Conservation (phyloP, 768 basidiomycete species). For the Lentinula edodes region DNA sequence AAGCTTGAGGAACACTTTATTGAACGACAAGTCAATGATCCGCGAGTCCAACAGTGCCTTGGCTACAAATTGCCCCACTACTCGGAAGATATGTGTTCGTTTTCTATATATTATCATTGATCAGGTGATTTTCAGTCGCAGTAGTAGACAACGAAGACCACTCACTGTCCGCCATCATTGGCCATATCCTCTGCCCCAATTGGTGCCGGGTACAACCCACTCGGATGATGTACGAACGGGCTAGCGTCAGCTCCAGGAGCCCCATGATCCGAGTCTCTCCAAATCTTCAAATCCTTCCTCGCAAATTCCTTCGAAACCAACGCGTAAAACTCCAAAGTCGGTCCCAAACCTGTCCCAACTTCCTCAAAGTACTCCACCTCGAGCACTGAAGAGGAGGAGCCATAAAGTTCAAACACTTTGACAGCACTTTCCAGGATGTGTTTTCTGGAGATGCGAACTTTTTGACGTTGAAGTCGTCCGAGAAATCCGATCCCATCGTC, state of each 20-base stretch:
- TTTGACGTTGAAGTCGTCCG: constrained; percentile 89
- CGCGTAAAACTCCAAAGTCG: constrained; percentile 98
- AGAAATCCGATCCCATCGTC: constrained; percentile 92
- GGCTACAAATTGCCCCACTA: constrained; percentile 94
- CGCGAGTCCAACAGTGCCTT: constrained; percentile 96
- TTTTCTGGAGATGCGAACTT: constrained; percentile 92
- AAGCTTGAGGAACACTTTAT: constrained; percentile 90
- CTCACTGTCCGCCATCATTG: constrained; percentile 74
- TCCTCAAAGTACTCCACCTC: constrained; percentile 99
- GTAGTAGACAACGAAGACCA: constrained; percentile 8
- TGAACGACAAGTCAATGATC: constrained; percentile 94
- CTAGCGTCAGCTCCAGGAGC: constrained; percentile 27
- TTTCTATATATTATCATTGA: constrained; percentile 42
- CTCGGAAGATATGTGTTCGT: constrained; percentile 78
- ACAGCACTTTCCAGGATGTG: constrained; percentile 94
- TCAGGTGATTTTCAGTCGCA: constrained; percentile 5
- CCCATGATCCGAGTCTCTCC: constrained; percentile 78
- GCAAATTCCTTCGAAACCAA: constrained; percentile 95
- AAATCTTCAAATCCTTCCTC: constrained; percentile 78
- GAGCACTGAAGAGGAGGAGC: constrained; percentile 86
- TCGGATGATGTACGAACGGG: constrained; percentile 76
- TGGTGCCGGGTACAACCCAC: constrained; percentile 86
- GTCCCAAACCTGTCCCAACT: constrained; percentile 95
- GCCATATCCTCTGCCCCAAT: constrained; percentile 62
- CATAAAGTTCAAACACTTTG: constrained; percentile 95